Percentiles rank a stretch among this genome's conserved stretches.
phyloP scores from a whole-genome alignment of 139 green algal species.

The Dunaliella primolecta region DNA sequence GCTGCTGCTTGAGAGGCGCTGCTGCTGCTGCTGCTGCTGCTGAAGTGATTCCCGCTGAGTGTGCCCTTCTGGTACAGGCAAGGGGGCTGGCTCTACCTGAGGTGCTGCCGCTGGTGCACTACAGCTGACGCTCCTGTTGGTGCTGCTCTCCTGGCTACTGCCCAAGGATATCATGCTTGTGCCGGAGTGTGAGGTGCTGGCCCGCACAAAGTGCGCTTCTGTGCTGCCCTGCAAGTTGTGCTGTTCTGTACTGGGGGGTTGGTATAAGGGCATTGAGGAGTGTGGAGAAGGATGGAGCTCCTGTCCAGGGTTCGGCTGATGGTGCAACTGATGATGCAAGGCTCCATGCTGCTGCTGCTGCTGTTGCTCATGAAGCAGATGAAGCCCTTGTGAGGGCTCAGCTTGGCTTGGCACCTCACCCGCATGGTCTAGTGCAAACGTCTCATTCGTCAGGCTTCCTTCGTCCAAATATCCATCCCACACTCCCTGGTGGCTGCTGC shows the following conservation, averaged over 20 bases:
- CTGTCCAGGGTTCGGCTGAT: neutral
- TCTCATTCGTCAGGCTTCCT: too few species aligned
- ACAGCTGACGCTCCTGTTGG: neutral
- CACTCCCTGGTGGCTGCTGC: neutral
- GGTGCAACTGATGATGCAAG: neutral
- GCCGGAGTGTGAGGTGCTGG: neutral
- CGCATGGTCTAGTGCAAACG: too few species aligned
- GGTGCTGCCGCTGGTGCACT: neutral
- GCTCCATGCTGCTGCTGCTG: neutral
- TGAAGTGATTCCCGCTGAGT: neutral
- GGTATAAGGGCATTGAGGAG: too few species aligned
- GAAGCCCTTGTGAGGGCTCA: neutral
- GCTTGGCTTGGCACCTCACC: neutral
- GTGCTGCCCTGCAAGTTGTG: too few species aligned
- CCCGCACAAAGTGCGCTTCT: neutral
- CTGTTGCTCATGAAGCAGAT: neutral
- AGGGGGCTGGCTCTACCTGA: neutral
- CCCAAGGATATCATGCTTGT: neutral
- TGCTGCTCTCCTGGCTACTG: neutral
- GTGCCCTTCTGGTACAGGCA: neutral
- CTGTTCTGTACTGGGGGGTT: too few species aligned
- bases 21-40: neutral
- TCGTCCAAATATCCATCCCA: neutral
- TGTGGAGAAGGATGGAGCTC: too few species aligned
- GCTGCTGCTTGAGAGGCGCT: neutral